Percentiles rank a stretch among this genome's conserved stretches.
phyloP scores from a whole-genome alignment of 495 filamentous ascomycete species.

The Oleoguttula mirabilis region DNA sequence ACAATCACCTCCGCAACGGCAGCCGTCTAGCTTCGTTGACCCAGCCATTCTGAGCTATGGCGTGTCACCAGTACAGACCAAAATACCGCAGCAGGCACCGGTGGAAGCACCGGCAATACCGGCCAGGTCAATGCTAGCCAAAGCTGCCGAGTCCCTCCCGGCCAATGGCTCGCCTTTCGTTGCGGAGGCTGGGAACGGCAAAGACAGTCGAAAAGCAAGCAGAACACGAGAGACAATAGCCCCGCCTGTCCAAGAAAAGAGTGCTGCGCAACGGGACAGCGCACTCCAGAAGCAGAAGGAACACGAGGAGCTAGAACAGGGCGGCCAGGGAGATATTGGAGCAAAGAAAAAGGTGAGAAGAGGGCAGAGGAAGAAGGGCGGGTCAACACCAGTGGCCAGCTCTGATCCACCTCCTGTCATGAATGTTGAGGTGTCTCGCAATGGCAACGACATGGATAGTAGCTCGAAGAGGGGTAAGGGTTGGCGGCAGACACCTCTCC shows the following conservation, averaged over 20 bases:
- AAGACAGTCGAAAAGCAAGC: slow-evolving; percentile 19
- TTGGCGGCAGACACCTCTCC: slow-evolving; percentile 74
- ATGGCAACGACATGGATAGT: slow-evolving; percentile 20
- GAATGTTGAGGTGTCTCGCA: slow-evolving; percentile 19
- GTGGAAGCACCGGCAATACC: slow-evolving; percentile 27
- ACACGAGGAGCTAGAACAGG: not conserved
- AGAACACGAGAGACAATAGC: slow-evolving; percentile 10
- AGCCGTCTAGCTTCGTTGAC: slow-evolving; percentile 25
- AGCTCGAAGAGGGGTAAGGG: slow-evolving; percentile 39
- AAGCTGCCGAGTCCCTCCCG: slow-evolving; percentile 21
- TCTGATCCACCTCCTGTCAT: slow-evolving; percentile 16
- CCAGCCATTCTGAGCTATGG: slow-evolving; percentile 32
- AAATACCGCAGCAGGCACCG: slow-evolving; percentile 12
- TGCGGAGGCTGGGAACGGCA: slow-evolving; percentile 8
- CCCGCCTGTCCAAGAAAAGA: not conserved
- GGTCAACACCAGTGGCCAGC: not conserved
- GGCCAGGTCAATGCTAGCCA: slow-evolving; percentile 22
- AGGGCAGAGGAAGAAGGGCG: slow-evolving; percentile 19
- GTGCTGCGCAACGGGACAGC: not conserved
- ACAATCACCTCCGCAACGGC: slow-evolving; percentile 9
- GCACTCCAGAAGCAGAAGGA: not conserved
- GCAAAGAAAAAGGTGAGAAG: slow-evolving; percentile 14
- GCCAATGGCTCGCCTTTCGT: slow-evolving; percentile 27
- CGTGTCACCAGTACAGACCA: slow-evolving; percentile 17
- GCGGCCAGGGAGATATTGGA: not conserved